Conservation (phyloP, 202 grass and related monocot species). For the Saccharum hybrid region DNA sequence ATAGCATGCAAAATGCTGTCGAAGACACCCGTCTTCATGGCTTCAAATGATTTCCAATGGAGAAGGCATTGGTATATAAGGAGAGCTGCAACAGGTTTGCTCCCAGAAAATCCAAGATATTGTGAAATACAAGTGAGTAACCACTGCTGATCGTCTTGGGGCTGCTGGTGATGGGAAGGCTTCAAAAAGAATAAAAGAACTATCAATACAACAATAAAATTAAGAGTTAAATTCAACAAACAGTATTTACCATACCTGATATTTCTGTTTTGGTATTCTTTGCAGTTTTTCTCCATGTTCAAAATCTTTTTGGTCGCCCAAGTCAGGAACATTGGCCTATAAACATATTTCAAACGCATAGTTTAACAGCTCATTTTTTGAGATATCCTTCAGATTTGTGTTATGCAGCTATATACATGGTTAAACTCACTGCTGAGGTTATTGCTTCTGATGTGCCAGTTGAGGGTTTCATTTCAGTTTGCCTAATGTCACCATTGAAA, state of each 20-base stretch:
- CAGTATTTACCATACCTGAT: constrained; percentile 56
- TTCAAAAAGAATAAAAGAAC: constrained; percentile 40
- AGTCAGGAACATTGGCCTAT: constrained; percentile 53
- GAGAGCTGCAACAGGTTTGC: constrained; percentile 76
- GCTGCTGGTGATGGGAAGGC: constrained; percentile 52
- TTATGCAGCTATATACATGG: constrained; percentile 27
- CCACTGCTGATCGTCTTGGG: constrained; percentile 76
- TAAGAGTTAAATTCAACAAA: constrained; percentile 27
- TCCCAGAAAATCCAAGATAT: constrained; percentile 77
- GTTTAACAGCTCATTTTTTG: constrained; percentile 32
- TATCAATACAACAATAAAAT: constrained; percentile 32
- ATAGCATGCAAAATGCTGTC: constrained; percentile 81
- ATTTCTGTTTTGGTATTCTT: constrained; percentile 68
- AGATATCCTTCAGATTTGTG: background rate
- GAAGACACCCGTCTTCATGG: constrained; percentile 75
- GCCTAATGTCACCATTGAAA: constrained; percentile 67
- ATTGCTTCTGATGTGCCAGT: constrained; percentile 60
- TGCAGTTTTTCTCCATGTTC: constrained; percentile 75
- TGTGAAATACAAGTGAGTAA: constrained; percentile 73
- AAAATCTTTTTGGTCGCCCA: constrained; percentile 57
- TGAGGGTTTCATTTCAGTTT: constrained; percentile 57
- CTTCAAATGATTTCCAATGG: constrained; percentile 97
- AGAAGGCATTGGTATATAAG: constrained; percentile 88
- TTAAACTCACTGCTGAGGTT: constrained; percentile 55
- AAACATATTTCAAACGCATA: constrained; percentile 36